These are phyloP conservation scores for Viola odorata DNA, from an alignment of 345 rosid species.

Conservation along the genomic window DNA sequence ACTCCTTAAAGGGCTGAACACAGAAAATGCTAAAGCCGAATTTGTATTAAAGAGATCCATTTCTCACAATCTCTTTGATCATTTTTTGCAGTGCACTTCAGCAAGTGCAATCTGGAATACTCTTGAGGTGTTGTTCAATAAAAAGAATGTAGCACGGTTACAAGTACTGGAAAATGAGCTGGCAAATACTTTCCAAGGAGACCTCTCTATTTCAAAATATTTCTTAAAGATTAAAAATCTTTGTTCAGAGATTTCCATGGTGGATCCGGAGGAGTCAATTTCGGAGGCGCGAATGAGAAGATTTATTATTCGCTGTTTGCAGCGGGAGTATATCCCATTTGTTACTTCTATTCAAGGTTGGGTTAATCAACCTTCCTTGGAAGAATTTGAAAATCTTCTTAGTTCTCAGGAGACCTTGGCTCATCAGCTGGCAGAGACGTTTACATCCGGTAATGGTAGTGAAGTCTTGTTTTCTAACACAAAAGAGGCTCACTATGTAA, in stretches of 20 bases:
- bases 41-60: no score
- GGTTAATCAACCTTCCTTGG: conserved; percentile 14
- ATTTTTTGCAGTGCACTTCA: no score
- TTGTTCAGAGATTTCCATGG: conserved; percentile 1
- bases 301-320: conserved; percentile 4
- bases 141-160: conserved; percentile 5
- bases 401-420: conserved; percentile 9
- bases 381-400: conserved; percentile 12
- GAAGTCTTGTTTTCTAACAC: background rate
- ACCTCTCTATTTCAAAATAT: background rate
- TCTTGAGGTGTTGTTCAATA: background rate
- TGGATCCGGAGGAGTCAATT: conserved; percentile 6
- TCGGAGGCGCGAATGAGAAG: conserved; percentile 5
- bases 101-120: background rate
- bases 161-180: conserved; percentile 5
- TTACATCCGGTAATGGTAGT: background rate
- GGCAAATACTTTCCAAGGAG: conserved; percentile 3
- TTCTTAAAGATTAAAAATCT: conserved; percentile 9
- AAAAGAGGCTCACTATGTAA: background rate
- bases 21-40: no score
- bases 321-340: background rate
- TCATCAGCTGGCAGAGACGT: background rate
- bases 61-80: no score
- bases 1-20: no score
- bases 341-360: conserved; percentile 5